A percentile compares a stretch with the other conserved stretches of the same genome.
Evolutionary conservation across 495 filamentous ascomycete genomes (phyloP).

Genomic region (Penicillium dipodomyicola): DNA sequence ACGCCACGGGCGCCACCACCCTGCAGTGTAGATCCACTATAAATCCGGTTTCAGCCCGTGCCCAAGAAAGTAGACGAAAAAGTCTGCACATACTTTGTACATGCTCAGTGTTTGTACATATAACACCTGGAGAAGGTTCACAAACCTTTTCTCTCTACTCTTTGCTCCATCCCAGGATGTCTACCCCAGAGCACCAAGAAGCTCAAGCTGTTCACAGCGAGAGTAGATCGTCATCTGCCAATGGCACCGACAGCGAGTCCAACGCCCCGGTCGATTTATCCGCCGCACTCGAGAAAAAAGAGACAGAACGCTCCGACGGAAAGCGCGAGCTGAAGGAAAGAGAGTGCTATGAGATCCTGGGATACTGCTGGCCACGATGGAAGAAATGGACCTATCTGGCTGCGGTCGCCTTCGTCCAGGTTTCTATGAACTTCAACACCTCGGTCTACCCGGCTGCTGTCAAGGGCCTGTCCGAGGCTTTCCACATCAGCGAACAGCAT

Average conservation of each 20-base stretch:
- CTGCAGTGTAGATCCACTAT: slow-evolving; percentile 8
- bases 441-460: slow-evolving; percentile 44
- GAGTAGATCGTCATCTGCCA: background rate
- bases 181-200: slow-evolving; percentile 9
- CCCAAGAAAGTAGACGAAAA: background rate
- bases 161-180: slow-evolving; percentile 6
- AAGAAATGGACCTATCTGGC: slow-evolving; percentile 75
- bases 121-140: slow-evolving; percentile 10
- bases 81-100: background rate
- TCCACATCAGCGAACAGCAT: slow-evolving; percentile 58
- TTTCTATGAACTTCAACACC: slow-evolving; percentile 72
- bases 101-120: background rate
- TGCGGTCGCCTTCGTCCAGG: slow-evolving; percentile 69
- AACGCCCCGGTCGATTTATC: slow-evolving; percentile 1
- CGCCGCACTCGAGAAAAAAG: background rate
- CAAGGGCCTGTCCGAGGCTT: slow-evolving; percentile 56
- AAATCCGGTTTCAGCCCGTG: slow-evolving; percentile 12
- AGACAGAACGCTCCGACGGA: slow-evolving; percentile 29
- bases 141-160: background rate
- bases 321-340: slow-evolving; percentile 62
- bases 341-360: slow-evolving; percentile 63
- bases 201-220: slow-evolving; percentile 3
- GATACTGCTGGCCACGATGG: slow-evolving; percentile 58
- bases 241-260: background rate
- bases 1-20: slow-evolving; percentile 7